Evolutionary conservation across 2,329 filamentous ascomycete genomes (phyloP), one percentile per base, ranked within the genome.

Genomic region (Venturia nashicola): DNA sequence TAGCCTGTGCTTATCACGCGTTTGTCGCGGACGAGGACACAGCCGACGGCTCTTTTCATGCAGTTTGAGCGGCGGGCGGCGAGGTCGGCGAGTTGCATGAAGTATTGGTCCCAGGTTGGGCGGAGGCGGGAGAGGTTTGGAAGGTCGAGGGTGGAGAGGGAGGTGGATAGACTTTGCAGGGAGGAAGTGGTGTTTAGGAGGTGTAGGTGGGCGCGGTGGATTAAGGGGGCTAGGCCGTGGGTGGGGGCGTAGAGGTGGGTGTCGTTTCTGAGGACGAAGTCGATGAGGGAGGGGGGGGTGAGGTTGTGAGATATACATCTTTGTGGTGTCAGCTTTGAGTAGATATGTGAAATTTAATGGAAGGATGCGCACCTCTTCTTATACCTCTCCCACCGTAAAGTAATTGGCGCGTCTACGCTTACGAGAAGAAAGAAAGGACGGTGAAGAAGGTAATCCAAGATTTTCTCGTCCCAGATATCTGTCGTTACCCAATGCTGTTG

Each of bases 41-140:
- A 97, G 8, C 94, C 94, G 1, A 99, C 94, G 68, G 93, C 86
- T 39, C 94, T 84, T 78, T 97, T 97, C 94, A 99, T 99, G 79
- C 94, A 99, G 76, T 99, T 99, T 72, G 87, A 91, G 67, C 94
- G 84, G 69, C 91, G 88, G 0, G 93, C 90, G 8, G 94, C 94
- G 59, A 99, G 84, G 42, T 89, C 91, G 5, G 94, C 92, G n/a
- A 99, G 81, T 48, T 90, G 86, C 94, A 99, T 99, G 73, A 99
- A 99, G 78, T 99, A 99, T 70, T 89, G 87, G 76, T 99, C 94
- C 94, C 94, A 99, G 60, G 85, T 87, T 0, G 94, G 94, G 1
- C 94, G 86, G 43, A 99, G 81, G 1, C 94, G 87, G 69, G 89
- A 83, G 42, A 87, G 83, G 71, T 94, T 86, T 1, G 88, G 82